These are phyloP conservation scores for Boletus tylopilopsis DNA, from an alignment of 768 basidiomycete genomes.

Conservation along the genomic window DNA sequence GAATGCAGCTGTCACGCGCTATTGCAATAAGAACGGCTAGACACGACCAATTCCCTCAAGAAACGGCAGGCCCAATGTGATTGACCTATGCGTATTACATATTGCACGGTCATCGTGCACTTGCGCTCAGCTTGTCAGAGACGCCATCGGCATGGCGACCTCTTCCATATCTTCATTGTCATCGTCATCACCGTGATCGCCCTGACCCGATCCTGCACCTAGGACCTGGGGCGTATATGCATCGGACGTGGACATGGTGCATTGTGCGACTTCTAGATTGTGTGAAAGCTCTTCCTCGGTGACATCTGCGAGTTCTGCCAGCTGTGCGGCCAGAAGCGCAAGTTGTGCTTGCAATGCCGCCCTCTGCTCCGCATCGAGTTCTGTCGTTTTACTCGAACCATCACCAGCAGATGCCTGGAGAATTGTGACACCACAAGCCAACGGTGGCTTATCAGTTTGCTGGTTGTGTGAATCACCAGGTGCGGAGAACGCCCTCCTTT, in stretches of 20 bases:
- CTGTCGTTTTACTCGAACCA: conserved; percentile 12
- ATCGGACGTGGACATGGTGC: not conserved
- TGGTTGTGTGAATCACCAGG: conserved; percentile 1
- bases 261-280: conserved; percentile 18
- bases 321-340: conserved; percentile 66
- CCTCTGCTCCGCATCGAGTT: conserved; percentile 43
- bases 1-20: not conserved
- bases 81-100: not conserved
- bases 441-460: conserved; percentile 5
- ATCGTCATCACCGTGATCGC: conserved; percentile 12
- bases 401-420: conserved; percentile 6
- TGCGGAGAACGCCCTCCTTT: conserved; percentile 9
- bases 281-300: conserved; percentile 30
- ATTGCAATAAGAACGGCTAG: not conserved
- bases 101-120: not conserved
- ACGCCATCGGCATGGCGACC: conserved; percentile 20
- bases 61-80: not conserved
- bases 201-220: conserved; percentile 6
- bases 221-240: not conserved
- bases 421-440: not conserved
- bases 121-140: conserved; percentile 12
- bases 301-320: conserved; percentile 60
- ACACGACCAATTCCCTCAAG: no score
- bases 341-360: conserved; percentile 73
- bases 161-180: conserved; percentile 29